Percentiles rank a stretch among this genome's conserved stretches.
Conservation (phyloP, 2,329 filamentous ascomycete genomes). For the Aphanocladium album region DNA sequence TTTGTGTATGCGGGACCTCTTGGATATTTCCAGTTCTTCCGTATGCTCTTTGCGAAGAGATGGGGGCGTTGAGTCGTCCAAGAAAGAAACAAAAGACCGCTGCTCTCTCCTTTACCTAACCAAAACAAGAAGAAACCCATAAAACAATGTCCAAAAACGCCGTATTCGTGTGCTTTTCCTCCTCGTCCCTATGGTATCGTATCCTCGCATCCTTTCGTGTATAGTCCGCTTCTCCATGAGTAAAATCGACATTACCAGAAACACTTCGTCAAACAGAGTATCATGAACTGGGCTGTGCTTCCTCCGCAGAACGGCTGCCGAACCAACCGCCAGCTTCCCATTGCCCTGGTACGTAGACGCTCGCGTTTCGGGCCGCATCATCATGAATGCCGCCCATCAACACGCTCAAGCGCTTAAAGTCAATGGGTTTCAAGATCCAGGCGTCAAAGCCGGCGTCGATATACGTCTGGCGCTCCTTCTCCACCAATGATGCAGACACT, state of each 20-base stretch:
- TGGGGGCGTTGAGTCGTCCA: neutral
- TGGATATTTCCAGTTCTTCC: neutral
- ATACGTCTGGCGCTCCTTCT: constrained; percentile 64
- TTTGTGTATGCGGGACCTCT: neutral
- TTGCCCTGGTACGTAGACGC: constrained; percentile 63
- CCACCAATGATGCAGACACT: constrained; percentile 76
- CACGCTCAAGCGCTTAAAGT: constrained; percentile 67
- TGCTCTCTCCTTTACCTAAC: neutral
- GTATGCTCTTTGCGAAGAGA: neutral
- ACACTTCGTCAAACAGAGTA: neutral
- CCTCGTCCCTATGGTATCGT: neutral
- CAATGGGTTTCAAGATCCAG: constrained; percentile 85
- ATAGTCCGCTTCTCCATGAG: neutral
- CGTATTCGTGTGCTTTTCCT: neutral
- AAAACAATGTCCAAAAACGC: neutral
- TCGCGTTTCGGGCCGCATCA: constrained; percentile 50
- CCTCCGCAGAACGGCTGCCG: constrained; percentile 7
- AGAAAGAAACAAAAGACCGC: neutral
- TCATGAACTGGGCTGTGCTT: neutral
- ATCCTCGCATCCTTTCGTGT: neutral
- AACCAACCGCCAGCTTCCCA: constrained; percentile 94
- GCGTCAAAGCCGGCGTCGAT: constrained; percentile 78
- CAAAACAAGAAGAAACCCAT: neutral
- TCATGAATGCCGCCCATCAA: constrained; percentile 67
- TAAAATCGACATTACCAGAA: neutral